phyloP scores from a whole-genome alignment of 2,329 filamentous ascomycete species.

The Fusarium annulatum region DNA sequence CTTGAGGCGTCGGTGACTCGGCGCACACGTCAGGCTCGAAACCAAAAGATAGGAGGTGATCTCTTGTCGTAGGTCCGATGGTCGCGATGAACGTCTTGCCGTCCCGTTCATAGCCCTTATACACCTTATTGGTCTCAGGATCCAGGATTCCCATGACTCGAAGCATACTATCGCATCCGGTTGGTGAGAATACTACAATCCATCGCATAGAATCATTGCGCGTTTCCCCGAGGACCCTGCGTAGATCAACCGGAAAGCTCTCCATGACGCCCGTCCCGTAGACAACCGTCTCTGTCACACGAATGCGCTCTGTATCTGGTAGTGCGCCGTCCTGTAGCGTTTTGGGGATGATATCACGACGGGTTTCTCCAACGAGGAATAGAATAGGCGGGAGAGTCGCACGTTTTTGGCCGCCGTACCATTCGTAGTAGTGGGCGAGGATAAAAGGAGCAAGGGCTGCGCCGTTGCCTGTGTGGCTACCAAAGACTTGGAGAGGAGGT shows the following conservation, averaged over 20 bases:
- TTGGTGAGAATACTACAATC: conserved; percentile 80
- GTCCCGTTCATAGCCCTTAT: conserved; percentile 41
- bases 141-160: conserved; percentile 64
- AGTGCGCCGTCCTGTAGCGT: conserved; percentile 73
- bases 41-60: conserved; percentile 75
- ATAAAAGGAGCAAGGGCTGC: conserved; percentile 83
- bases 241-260: conserved; percentile 78
- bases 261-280: conserved; percentile 89
- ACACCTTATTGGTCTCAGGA: conserved; percentile 54
- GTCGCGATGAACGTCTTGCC: conserved; percentile 77
- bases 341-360: conserved; percentile 89
- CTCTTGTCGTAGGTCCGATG: conserved; percentile 92
- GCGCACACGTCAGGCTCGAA: conserved; percentile 84
- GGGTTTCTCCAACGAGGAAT: conserved; percentile 90
- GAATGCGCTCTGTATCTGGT: conserved; percentile 62
- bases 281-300: conserved; percentile 82
- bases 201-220: conserved; percentile 62
- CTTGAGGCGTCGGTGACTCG: conserved; percentile 82
- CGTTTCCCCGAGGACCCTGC: conserved; percentile 59
- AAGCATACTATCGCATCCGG: conserved; percentile 71
- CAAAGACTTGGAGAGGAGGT: conserved; percentile 72
- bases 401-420: conserved; percentile 56
- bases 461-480: conserved; percentile 86
- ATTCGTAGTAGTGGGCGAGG: conserved; percentile 75
- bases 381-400: conserved; percentile 71